Evolutionary conservation across 192 early-diverging fungal genomes (phyloP).

Genomic region (Jimgerdemannia flammicorona): DNA sequence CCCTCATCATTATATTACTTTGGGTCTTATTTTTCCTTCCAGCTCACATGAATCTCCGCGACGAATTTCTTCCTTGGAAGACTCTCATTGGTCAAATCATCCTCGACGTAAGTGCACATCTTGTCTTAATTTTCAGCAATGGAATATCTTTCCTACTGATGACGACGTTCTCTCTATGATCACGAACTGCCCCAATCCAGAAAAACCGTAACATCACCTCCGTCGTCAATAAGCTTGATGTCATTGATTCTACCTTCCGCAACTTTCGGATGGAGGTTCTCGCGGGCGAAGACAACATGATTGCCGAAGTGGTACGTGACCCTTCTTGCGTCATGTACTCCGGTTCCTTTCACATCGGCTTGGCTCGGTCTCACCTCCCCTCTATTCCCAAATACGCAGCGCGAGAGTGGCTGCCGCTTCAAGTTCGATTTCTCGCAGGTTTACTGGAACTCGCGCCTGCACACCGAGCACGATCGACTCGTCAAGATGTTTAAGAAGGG

Average conservation of each 20-base stretch:
- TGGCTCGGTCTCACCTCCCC: background rate
- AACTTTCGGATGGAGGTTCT: slow-evolving; percentile 97
- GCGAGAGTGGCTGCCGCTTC: slow-evolving; percentile 89
- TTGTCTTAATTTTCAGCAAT: background rate
- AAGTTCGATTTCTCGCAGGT: slow-evolving; percentile 94
- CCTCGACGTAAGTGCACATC: slow-evolving; percentile 65
- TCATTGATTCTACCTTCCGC: slow-evolving; percentile 93
- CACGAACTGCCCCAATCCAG: slow-evolving; percentile 22
- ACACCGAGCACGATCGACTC: slow-evolving; percentile 92
- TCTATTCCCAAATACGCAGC: slow-evolving; percentile 34
- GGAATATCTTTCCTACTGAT: background rate
- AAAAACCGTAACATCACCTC: slow-evolving; percentile 86
- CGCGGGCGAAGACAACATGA: slow-evolving; percentile 82
- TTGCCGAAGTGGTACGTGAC: slow-evolving; percentile 72
- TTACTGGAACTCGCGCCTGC: slow-evolving; percentile 99
- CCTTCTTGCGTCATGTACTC: slow-evolving; percentile 15
- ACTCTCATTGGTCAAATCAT: slow-evolving; percentile 91
- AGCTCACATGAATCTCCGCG: slow-evolving; percentile 96
- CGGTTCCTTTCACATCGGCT: background rate
- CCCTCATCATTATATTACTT: slow-evolving; percentile 1
- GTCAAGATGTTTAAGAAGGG: slow-evolving; percentile 67
- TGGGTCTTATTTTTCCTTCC: background rate
- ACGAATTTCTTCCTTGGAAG: slow-evolving; percentile 88
- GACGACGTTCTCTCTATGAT: background rate
- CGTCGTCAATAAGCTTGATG: slow-evolving; percentile 96